Base-by-base conservation (phyloP, 169 alveolate genomes). In the Plasmodium blacklocki region DNA sequence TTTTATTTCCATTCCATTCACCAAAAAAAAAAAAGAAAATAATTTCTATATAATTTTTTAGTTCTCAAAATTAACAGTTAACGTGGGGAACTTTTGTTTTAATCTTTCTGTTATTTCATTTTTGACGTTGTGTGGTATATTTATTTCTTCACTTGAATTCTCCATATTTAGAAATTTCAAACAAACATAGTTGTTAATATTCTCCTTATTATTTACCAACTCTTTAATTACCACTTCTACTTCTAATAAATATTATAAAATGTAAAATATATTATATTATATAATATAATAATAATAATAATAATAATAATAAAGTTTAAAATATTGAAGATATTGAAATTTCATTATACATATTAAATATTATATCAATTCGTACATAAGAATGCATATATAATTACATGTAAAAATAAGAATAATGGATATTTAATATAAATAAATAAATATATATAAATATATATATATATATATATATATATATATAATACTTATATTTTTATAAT, bases 71-170 rank as follows among this genome's bases (percentile, higher is more conserved):
- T 78, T 66, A 47, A 80, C 92, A n/a, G 59, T 43, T 43, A 86
- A 66, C 4, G 92, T n/a, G 1, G 92, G 92, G 15, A 86, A 86
- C 26, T 70, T 86, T 23, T 86, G 86, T 19, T 72, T 86, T 73
- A 86, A 21, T 66, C 92, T 73, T 86, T 73, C 92, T 39, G 88
- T 72, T 71, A 86, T 71, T 72, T 86, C 92, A 60, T 52, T 86
- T 64, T 54, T 86, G 14, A 86, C 45, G 58, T 66, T 70, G 39
- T 49, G 63, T 8, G 92, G 92, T 64, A 86, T 59, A 21, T 86
- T 86, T 21, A 86, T 64, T 58, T 72, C 88, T 47, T 70, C 74
- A 32, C 32, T 47, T 23, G 54, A 67, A 9, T 66, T 62, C 14
- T 86, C 88, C 6, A 50, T 39, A 72, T 86, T 70, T 50, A 60